Evolutionary conservation across 192 early-diverging fungal species (phyloP), one percentile per base, ranked within the genome.

Genomic region (Umbelopsis vinacea): DNA sequence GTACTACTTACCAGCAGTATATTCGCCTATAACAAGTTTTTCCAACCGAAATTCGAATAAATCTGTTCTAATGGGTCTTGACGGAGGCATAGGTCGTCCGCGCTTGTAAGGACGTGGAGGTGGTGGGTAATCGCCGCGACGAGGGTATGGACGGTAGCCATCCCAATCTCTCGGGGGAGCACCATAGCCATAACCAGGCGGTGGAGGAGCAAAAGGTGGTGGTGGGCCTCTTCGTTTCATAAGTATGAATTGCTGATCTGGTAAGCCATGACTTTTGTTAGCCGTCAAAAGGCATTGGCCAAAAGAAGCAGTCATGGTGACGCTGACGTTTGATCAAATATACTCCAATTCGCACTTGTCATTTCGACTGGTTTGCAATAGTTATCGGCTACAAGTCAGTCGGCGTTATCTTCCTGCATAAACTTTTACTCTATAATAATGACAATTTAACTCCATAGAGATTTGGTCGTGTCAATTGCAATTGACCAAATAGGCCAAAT

Each of bases 1-100:
- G 23, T 15, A 21, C 17, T 17, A 37, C 71, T 46, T 63, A 72
- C 71, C 71, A 35, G 71, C 71, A 47, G 33, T 15, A 47, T 72
- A 72, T 35, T 60, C 55, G 37, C 71, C 71, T 22, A 72, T 72
- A 0, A 63, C 38, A 24, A 72, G 33, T 38, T 46, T 72, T 60
- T 60, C 43, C 19, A 72, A 47, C 10, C 71, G 71, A 35, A 72
- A 72, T 45, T 72, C 71, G 29, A 72, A 72, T 10, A 72, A 66
- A 14, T 47, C 55, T 24, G 40, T 72, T 43, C 71, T 29, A 37
- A 54, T 40, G 10, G 71, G 71, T 38, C 63, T 72, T 6, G 71
- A 24, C 6, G 71, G 12, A 2, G 45, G 54, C 24, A 66, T 47
- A 7, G 67, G 46, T 29, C 46, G 24, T 17, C 57, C 57, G 19